Evolutionary conservation across 768 basidiomycete species (phyloP).

Genomic region (Pholiota molesta): DNA sequence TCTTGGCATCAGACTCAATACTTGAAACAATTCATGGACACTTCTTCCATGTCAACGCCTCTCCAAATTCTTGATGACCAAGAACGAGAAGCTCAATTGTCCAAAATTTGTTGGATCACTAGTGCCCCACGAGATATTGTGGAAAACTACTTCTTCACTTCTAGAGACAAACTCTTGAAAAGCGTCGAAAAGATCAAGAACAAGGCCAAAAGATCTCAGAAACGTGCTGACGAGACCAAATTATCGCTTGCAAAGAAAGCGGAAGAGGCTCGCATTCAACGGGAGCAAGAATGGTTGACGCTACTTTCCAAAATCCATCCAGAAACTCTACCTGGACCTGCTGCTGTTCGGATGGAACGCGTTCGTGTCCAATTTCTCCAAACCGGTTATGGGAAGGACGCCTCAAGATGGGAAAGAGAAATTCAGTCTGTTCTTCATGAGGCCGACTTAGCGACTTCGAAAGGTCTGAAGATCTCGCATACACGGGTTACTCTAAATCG

Average conservation of each 20-base stretch:
- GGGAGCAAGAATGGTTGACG: constrained; percentile 68
- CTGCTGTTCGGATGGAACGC: constrained; percentile 53
- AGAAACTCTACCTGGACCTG: constrained; percentile 48
- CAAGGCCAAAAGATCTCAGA: constrained; percentile 33
- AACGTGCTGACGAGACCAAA: constrained; percentile 44
- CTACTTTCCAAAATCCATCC: constrained; percentile 61
- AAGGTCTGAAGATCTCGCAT: constrained; percentile 38
- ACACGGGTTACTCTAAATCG: constrained; percentile 29
- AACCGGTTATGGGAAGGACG: constrained; percentile 51
- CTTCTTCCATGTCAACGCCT: constrained; percentile 45
- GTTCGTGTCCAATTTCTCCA: constrained; percentile 63
- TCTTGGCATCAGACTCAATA: constrained; percentile 72
- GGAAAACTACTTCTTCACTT: constrained; percentile 43
- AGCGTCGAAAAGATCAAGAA: constrained; percentile 48
- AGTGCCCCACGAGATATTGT: constrained; percentile 59
- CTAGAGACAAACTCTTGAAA: constrained; percentile 38
- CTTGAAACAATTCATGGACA: constrained; percentile 53
- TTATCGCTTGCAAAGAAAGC: constrained; percentile 64
- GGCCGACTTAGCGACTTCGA: constrained; percentile 50
- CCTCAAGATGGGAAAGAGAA: constrained; percentile 65
- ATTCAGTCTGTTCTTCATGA: constrained; percentile 59
- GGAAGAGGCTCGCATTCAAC: constrained; percentile 57
- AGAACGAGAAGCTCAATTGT: constrained; percentile 36
- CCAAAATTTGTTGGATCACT: constrained; percentile 52
- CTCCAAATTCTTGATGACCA: constrained; percentile 48